phyloP scores from a whole-genome alignment of 192 early-diverging fungal genomes.

The Coemansia asiatica region DNA sequence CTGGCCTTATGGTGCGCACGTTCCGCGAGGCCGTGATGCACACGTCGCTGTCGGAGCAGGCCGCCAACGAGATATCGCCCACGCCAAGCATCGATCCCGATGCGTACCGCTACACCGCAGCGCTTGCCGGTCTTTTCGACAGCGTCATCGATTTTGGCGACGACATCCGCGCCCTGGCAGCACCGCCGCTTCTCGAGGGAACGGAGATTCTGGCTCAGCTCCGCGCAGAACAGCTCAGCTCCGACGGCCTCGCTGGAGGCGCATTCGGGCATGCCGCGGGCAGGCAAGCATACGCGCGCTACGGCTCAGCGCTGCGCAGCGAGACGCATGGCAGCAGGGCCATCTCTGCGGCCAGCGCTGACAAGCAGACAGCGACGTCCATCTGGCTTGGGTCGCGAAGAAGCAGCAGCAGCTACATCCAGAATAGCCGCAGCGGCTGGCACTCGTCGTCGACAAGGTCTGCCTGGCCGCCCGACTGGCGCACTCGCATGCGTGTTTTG shows the following conservation, averaged over 20 bases:
- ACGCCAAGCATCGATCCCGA: slow-evolving; percentile 37
- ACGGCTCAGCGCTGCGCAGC: slow-evolving; percentile 11
- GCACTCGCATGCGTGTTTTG: slow-evolving; percentile 49
- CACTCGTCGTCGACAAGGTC: slow-evolving; percentile 20
- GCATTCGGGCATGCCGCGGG: not conserved
- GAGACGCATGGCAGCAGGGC: not conserved
- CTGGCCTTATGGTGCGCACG: slow-evolving; percentile 48
- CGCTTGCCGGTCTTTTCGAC: slow-evolving; percentile 43
- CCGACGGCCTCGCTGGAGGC: not conserved
- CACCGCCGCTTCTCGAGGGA: slow-evolving; percentile 40
- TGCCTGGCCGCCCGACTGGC: slow-evolving; percentile 52
- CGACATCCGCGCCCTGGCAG: slow-evolving; percentile 39
- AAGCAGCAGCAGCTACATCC: slow-evolving; percentile 14
- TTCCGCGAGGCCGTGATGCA: slow-evolving; percentile 53
- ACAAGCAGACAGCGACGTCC: slow-evolving; percentile 19
- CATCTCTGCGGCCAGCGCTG: not conserved
- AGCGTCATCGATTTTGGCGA: slow-evolving; percentile 44
- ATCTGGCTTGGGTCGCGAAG: slow-evolving; percentile 39
- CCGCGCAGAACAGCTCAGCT: slow-evolving; percentile 20
- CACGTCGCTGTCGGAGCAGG: slow-evolving; percentile 42
- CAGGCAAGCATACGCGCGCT: slow-evolving; percentile 8
- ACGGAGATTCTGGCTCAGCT: slow-evolving; percentile 41
- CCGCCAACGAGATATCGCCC: slow-evolving; percentile 30
- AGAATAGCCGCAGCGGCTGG: slow-evolving; percentile 24
- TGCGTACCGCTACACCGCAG: slow-evolving; percentile 31